These are phyloP conservation scores for Posidonia oceanica DNA, from an alignment of 116 monocot genomes.

Conservation along the genomic window DNA sequence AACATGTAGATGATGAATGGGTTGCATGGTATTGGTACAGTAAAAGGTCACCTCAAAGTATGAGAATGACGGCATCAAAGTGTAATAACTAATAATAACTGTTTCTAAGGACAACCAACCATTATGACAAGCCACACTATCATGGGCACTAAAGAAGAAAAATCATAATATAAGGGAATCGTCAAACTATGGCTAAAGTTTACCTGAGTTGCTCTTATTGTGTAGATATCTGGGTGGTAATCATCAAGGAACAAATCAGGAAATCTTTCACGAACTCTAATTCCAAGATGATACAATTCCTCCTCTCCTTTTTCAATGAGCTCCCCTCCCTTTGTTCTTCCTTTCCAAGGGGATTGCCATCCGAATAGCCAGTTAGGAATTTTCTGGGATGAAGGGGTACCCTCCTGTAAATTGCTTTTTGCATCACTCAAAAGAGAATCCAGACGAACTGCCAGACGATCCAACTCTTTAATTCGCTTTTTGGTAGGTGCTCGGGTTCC, in stretches of 20 bases:
- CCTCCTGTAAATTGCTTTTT: constrained; percentile 12
- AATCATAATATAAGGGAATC: not conserved
- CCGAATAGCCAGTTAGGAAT: constrained; percentile 66
- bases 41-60: too few relatives aligned
- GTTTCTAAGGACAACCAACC: too few relatives aligned
- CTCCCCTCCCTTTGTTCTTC: constrained; percentile 72
- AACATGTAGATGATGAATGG: too few relatives aligned
- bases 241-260: constrained; percentile 64
- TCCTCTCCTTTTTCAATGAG: constrained; percentile 68
- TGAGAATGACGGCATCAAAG: too few relatives aligned
- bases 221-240: constrained; percentile 70
- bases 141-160: not conserved
- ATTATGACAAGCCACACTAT: not conserved
- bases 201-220: constrained; percentile 87
- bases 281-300: constrained; percentile 63
- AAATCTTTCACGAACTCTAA: constrained; percentile 65
- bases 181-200: not conserved
- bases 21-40: too few relatives aligned
- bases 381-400: constrained; percentile 16
- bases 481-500: constrained; percentile 88
- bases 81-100: too few relatives aligned
- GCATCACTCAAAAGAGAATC: constrained; percentile 39
- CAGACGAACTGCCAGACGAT: constrained; percentile 45
- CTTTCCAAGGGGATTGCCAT: constrained; percentile 97
- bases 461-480: constrained; percentile 91